Evolutionary conservation across 495 filamentous ascomycete species (phyloP).

Genomic region (Tetracladium marchalianum): DNA sequence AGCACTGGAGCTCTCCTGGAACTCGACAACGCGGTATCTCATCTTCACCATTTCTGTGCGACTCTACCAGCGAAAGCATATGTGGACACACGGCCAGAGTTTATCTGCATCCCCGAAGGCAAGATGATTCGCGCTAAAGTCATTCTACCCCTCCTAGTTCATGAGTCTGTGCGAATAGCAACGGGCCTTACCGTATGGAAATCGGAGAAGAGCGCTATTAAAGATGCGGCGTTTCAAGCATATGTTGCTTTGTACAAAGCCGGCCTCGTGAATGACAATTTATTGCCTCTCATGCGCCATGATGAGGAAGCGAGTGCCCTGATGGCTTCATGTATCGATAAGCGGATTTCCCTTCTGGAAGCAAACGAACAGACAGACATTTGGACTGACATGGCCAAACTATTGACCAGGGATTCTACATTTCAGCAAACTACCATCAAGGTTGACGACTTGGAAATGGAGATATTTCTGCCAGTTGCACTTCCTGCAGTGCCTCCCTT

Average conservation of each 20-base stretch:
- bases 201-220: slow-evolving; percentile 65
- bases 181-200: slow-evolving; percentile 47
- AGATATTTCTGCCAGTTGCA: slow-evolving; percentile 33
- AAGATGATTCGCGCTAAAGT: slow-evolving; percentile 44
- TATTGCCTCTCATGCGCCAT: slow-evolving; percentile 49
- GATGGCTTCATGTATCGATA: slow-evolving; percentile 28
- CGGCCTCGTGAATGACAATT: slow-evolving; percentile 67
- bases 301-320: slow-evolving; percentile 28
- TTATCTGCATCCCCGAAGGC: slow-evolving; percentile 23
- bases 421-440: neutral
- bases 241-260: slow-evolving; percentile 60
- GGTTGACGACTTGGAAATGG: slow-evolving; percentile 21
- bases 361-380: slow-evolving; percentile 53
- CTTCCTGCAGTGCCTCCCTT: slow-evolving; percentile 33
- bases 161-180: slow-evolving; percentile 47
- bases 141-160: slow-evolving; percentile 61
- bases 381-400: slow-evolving; percentile 50
- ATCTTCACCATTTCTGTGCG: slow-evolving; percentile 77
- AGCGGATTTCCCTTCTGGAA: slow-evolving; percentile 34
- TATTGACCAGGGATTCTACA: neutral
- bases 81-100: slow-evolving; percentile 38
- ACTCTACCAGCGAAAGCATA: slow-evolving; percentile 48
- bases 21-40: slow-evolving; percentile 57
- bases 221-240: slow-evolving; percentile 78
- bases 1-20: slow-evolving; percentile 60